Percentiles rank a stretch among this genome's conserved stretches.
Conservation (phyloP, 2,329 filamentous ascomycete species). For the Neonectria ditissima region DNA sequence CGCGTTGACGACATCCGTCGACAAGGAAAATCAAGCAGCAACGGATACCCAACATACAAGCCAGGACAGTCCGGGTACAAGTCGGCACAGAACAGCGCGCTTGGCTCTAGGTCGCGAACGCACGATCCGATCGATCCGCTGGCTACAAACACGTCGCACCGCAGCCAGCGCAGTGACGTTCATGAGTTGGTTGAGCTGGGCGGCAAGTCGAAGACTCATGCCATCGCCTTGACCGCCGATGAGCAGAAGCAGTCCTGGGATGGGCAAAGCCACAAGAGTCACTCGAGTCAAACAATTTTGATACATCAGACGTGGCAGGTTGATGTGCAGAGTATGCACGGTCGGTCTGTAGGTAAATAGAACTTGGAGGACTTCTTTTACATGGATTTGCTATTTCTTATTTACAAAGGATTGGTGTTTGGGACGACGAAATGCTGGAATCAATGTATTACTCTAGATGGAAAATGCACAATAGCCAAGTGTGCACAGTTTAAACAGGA, state of each 20-base stretch:
- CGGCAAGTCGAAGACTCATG: conserved; percentile 16
- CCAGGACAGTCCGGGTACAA: conserved; percentile 35
- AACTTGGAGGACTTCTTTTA: no score
- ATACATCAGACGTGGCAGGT: conserved; percentile 47
- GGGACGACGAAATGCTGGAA: neutral
- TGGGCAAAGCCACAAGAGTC: conserved; percentile 39
- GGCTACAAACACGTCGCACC: conserved; percentile 17
- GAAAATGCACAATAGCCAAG: neutral
- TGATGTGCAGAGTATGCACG: conserved; percentile 39
- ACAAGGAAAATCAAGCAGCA: conserved; percentile 40
- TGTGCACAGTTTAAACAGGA: neutral
- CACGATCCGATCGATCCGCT: conserved; percentile 5
- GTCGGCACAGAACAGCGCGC: conserved; percentile 31
- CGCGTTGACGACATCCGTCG: conserved; percentile 45
- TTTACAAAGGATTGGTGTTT: neutral
- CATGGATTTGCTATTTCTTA: neutral
- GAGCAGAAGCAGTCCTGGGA: conserved; percentile 33
- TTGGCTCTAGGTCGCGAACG: conserved; percentile 29
- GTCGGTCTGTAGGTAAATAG: neutral
- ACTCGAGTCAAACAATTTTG: conserved; percentile 46
- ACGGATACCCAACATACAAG: conserved; percentile 32
- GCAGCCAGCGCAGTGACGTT: conserved; percentile 28
- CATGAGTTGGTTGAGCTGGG: conserved; percentile 33
- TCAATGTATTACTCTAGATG: neutral
- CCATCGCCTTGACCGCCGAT: neutral